phyloP scores from a whole-genome alignment of 208 protist species.

The Naegleria gruberi region DNA sequence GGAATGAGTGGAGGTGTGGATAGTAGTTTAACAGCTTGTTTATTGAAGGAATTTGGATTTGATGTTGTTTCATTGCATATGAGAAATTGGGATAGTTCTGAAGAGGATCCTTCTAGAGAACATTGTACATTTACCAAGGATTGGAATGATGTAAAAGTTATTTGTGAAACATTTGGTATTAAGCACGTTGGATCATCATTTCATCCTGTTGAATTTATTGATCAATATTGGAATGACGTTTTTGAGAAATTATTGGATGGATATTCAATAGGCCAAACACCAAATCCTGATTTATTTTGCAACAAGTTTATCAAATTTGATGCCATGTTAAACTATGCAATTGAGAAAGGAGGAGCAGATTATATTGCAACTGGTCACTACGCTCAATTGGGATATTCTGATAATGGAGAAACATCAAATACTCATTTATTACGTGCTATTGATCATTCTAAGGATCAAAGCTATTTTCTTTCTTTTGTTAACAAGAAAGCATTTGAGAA shows the following conservation, averaged over 20 bases:
- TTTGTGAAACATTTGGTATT: conserved; percentile 32
- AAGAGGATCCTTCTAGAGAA: neutral
- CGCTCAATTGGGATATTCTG: neutral
- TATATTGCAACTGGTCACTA: conserved; percentile 40
- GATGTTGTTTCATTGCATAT: conserved; percentile 25
- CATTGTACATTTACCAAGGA: conserved; percentile 23
- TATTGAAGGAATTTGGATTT: conserved; percentile 32
- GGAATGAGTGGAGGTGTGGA: conserved; percentile 44
- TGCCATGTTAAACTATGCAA: conserved; percentile 39
- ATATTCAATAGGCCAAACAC: conserved; percentile 46
- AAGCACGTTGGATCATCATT: neutral
- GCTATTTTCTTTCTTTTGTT: conserved; percentile 48
- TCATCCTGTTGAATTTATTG: conserved; percentile 43
- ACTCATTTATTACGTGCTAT: neutral
- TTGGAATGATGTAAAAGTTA: conserved; percentile 26
- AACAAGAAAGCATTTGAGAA: conserved; percentile 21
- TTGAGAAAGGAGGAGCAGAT: conserved; percentile 27
- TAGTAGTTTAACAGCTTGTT: conserved; percentile 30
- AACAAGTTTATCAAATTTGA: conserved; percentile 62
- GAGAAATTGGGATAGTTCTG: neutral
- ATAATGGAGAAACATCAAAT: neutral
- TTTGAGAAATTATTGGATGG: conserved; percentile 46
- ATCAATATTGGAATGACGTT: conserved; percentile 62
- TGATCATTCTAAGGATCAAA: conserved; percentile 51
- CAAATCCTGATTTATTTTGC: conserved; percentile 59